Conservation (phyloP, 106 monocot species). For the Phalaenopsis equestris region DNA sequence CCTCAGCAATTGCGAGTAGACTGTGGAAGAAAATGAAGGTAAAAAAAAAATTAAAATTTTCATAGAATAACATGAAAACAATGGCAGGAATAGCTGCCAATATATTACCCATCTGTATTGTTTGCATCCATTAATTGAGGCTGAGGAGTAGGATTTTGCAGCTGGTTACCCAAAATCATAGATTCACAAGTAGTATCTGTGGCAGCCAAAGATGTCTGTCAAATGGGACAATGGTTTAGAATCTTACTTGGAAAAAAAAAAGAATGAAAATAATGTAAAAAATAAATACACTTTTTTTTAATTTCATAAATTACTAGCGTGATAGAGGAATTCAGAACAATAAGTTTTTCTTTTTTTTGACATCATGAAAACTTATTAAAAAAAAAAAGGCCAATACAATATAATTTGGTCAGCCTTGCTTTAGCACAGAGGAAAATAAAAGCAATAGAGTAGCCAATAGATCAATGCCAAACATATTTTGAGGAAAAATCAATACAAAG, state of each 20-base stretch:
- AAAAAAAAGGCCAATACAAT: neutral
- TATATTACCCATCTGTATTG: slow-evolving; percentile 77
- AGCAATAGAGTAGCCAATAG: neutral
- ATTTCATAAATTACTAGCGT: neutral
- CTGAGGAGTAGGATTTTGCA: slow-evolving; percentile 74
- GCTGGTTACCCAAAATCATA: slow-evolving; percentile 82
- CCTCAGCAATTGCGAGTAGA: slow-evolving; percentile 82
- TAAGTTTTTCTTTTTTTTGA: neutral
- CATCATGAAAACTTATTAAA: neutral
- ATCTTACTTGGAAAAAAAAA: neutral
- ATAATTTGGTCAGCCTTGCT: neutral
- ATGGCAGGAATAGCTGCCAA: neutral
- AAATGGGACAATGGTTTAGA: neutral
- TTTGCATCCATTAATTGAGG: slow-evolving; percentile 74
- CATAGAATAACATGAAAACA: neutral
- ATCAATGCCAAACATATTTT: neutral
- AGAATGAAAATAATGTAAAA: neutral
- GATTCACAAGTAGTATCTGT: slow-evolving; percentile 84
- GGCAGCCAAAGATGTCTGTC: slow-evolving; percentile 45
- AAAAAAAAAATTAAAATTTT: neutral
- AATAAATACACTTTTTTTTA: neutral
- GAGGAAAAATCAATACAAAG: neutral
- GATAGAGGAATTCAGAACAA: neutral
- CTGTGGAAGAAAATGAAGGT: slow-evolving; percentile 12
- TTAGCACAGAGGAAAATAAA: neutral